Evolutionary conservation across 495 filamentous ascomycete species (phyloP), one percentile per base, ranked within the genome.

Genomic region (Aspergillus affinis): DNA sequence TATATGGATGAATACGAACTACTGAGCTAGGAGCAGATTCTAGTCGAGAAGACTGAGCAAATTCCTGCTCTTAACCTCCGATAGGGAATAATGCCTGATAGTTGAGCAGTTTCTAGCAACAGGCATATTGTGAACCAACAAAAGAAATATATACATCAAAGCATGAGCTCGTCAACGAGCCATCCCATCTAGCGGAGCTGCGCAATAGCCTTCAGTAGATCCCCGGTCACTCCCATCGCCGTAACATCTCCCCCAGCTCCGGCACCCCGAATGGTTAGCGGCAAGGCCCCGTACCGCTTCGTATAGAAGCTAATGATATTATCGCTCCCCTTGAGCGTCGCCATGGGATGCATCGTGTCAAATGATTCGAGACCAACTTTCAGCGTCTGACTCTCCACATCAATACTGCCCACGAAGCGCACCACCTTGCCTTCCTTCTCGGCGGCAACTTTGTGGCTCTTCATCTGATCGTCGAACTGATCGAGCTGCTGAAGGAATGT

Each of bases 231-330:
- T 48, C 94, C 94, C 91, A 96, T 96, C 27, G 94, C 94, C 36
- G 94, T 98, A 41, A 97, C 92, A 30, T 96, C 93, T 46, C 88
- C 92, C 64, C 94, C 94, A 55, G 94, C 94, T 55, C 93, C 94
- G 41, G 92, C 93, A 59, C 94, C 94, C 80, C 96, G 92, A 49
- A 98, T 85, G 69, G 97, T 94, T 55, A 97, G 76, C 15, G 94
- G 90, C 71, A 92, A 94, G 60, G 78, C 80, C 44, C 91, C 91
- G 70, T 98, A 98, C 66, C 94, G 84, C 79, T 92, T 88, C 48
- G 94, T 97, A 75, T 94, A 96, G 82, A 98, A 96, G 81, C 87
- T 94, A 67, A 98, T 93, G 69, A 97, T 93, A 78, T 98, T 98
- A 71, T 97, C 94, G 74, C 92, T 97, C 41, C 41, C 93, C 94